These are phyloP conservation scores for Ascosphaera apis DNA, from an alignment of 2,329 filamentous ascomycete species.

Conservation along the genomic window DNA sequence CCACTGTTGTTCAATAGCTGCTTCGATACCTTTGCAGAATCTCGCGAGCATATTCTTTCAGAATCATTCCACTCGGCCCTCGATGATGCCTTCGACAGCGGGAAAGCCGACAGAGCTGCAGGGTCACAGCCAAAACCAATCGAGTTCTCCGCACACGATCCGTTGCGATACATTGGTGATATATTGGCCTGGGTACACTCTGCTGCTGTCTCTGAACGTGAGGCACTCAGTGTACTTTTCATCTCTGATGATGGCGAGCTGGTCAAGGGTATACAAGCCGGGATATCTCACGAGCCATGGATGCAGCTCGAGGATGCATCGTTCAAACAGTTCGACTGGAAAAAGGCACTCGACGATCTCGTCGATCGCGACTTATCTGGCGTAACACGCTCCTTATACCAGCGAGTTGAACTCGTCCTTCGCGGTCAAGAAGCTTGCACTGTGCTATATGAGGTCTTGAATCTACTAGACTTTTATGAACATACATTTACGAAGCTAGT, in stretches of 20 bases:
- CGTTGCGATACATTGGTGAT: constrained; percentile 75
- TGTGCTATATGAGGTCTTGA: constrained; percentile 70
- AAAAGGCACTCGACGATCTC: constrained; percentile 60
- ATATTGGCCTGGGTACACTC: constrained; percentile 98
- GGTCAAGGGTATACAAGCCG: constrained; percentile 55
- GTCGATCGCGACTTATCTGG: constrained; percentile 69
- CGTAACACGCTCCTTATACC: constrained; percentile 61
- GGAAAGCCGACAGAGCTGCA: constrained; percentile 34
- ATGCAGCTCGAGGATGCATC: constrained; percentile 32
- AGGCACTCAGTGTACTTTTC: constrained; percentile 78
- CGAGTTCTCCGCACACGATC: constrained; percentile 78
- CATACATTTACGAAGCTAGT: constrained; percentile 65
- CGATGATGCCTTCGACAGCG: constrained; percentile 43
- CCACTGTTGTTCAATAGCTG: constrained; percentile 84
- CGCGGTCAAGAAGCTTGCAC: constrained; percentile 82
- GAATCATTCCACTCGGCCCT: constrained; percentile 76
- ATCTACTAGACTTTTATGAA: constrained; percentile 72
- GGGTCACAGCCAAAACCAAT: constrained; percentile 44
- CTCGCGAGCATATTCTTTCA: constrained; percentile 63
- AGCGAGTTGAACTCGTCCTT: constrained; percentile 75
- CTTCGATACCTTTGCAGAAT: constrained; percentile 78
- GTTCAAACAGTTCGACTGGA: constrained; percentile 42
- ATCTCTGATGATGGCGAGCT: constrained; percentile 79
- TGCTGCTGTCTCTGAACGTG: constrained; percentile 75
- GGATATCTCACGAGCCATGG: constrained; percentile 69